These are phyloP conservation scores for Quercus engelmannii DNA, from an alignment of 306 rosid species.

Conservation along the genomic window DNA sequence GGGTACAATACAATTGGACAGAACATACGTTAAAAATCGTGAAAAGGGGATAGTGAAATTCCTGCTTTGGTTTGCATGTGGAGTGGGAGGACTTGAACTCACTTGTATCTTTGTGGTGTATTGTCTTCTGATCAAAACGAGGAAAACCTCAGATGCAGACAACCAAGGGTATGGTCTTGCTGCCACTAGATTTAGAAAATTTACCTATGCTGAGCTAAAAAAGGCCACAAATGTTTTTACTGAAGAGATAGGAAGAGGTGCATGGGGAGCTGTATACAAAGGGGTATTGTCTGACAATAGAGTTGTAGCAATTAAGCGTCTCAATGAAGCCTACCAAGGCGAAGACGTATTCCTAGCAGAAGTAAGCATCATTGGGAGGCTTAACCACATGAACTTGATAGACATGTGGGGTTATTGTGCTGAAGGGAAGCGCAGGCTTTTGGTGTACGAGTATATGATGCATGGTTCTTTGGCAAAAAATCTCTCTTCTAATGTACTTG, in stretches of 20 bases:
- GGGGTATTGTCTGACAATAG: no score
- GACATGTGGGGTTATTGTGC: slow-evolving; percentile 45
- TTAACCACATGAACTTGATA: no score
- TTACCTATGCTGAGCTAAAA: no score
- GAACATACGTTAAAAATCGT: slow-evolving; percentile 2
- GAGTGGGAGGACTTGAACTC: slow-evolving; percentile 47
- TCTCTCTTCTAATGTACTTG: no score
- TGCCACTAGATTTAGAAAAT: slow-evolving; percentile 36
- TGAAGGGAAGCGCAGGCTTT: slow-evolving; percentile 45
- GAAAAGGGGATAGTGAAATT: slow-evolving; percentile 14
- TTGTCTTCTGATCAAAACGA: slow-evolving; percentile 14
- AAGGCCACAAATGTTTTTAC: no score
- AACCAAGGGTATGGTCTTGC: slow-evolving; percentile 26
- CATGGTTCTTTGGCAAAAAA: slow-evolving; percentile 35
- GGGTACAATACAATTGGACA: background rate
- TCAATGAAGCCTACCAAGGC: no score
- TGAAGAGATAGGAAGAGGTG: no score
- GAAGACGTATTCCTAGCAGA: no score
- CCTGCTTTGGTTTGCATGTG: slow-evolving; percentile 37
- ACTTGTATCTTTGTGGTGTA: background rate
- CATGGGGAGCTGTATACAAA: no score
- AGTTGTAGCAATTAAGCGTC: no score
- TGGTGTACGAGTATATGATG: slow-evolving; percentile 53
- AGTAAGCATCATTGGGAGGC: no score
- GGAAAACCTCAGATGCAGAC: background rate